These are phyloP conservation scores for Tothia fuscella DNA, from an alignment of 2,329 filamentous ascomycete species.

Conservation along the genomic window DNA sequence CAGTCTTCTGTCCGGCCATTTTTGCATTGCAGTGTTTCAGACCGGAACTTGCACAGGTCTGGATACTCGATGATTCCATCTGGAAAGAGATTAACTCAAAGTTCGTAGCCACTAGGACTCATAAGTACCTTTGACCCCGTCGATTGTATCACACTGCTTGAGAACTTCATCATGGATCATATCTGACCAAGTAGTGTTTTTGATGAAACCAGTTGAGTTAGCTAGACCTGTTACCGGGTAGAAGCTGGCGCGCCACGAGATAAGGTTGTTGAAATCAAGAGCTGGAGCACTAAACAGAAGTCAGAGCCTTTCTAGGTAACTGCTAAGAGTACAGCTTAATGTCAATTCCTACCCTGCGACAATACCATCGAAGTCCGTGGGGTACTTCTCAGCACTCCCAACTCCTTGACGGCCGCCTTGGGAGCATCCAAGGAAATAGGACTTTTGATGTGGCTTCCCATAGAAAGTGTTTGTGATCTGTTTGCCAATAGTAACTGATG, in stretches of 20 bases:
- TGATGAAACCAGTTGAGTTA: constrained; percentile 28
- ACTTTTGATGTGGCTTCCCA: constrained; percentile 27
- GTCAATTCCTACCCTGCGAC: no score
- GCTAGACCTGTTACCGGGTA: constrained; percentile 27
- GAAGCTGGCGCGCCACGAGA: constrained; percentile 33
- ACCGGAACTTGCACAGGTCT: constrained; percentile 30
- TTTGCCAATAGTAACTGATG: constrained; percentile 27
- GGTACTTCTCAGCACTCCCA: constrained; percentile 20
- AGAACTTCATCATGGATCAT: constrained; percentile 33
- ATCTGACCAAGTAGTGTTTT: constrained; percentile 25
- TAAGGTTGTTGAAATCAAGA: constrained; percentile 32
- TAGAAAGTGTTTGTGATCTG: constrained; percentile 30
- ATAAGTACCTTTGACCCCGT: constrained; percentile 33
- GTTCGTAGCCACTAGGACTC: no score
- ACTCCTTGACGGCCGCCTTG: constrained; percentile 25
- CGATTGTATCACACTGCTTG: constrained; percentile 38
- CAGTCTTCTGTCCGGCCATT: constrained; percentile 57
- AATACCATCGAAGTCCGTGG: constrained; percentile 27
- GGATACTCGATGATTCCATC: constrained; percentile 39
- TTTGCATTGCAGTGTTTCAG: constrained; percentile 70
- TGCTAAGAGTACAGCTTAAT: no score
- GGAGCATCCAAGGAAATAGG: constrained; percentile 27
- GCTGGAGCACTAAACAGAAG: constrained; percentile 11
- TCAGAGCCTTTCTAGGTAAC: no score
- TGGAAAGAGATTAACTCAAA: no score